phyloP scores from a whole-genome alignment of 176 grass and related monocot genomes.

The Canna indica region DNA sequence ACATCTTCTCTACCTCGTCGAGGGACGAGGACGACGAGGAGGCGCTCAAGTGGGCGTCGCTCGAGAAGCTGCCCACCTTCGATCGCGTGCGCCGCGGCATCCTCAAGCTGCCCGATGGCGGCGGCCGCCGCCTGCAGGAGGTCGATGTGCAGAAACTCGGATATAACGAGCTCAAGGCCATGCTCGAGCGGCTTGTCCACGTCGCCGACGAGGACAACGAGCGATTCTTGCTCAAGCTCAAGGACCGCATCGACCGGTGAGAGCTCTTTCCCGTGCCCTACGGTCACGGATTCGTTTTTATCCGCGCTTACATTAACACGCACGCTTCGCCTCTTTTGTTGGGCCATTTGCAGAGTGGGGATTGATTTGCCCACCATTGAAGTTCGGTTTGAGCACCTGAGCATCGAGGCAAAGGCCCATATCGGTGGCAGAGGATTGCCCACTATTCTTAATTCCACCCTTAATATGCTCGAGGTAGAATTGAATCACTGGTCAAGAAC shows the following conservation, averaged over 20 bases:
- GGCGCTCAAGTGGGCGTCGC: slow-evolving; percentile 73
- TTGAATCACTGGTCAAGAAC: background rate
- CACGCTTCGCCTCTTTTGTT: background rate
- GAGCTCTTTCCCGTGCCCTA: background rate
- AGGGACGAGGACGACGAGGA: slow-evolving; percentile 82
- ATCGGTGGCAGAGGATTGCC: slow-evolving; percentile 84
- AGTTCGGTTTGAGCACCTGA: slow-evolving; percentile 70
- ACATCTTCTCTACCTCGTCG: slow-evolving; percentile 32
- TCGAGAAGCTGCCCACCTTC: slow-evolving; percentile 79
- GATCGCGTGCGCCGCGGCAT: slow-evolving; percentile 68
- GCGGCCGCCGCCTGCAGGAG: slow-evolving; percentile 26
- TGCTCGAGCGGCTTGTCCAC: slow-evolving; percentile 58
- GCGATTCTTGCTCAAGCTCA: slow-evolving; percentile 79
- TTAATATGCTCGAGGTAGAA: slow-evolving; percentile 68
- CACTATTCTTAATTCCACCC: slow-evolving; percentile 59
- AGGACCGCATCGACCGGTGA: slow-evolving; percentile 63
- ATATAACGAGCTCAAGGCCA: slow-evolving; percentile 26
- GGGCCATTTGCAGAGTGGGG: slow-evolving; percentile 45
- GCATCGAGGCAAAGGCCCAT: slow-evolving; percentile 46
- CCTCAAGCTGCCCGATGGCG: slow-evolving; percentile 13
- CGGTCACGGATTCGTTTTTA: background rate
- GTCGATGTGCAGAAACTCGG: slow-evolving; percentile 49
- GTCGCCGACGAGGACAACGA: slow-evolving; percentile 89
- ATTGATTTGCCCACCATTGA: slow-evolving; percentile 78
- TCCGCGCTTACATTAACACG: background rate